A percentile compares a stretch with the other conserved stretches of the same genome.
Conservation (phyloP, 1,284 basidiomycete species). For the Ustilago shanxiensis region DNA sequence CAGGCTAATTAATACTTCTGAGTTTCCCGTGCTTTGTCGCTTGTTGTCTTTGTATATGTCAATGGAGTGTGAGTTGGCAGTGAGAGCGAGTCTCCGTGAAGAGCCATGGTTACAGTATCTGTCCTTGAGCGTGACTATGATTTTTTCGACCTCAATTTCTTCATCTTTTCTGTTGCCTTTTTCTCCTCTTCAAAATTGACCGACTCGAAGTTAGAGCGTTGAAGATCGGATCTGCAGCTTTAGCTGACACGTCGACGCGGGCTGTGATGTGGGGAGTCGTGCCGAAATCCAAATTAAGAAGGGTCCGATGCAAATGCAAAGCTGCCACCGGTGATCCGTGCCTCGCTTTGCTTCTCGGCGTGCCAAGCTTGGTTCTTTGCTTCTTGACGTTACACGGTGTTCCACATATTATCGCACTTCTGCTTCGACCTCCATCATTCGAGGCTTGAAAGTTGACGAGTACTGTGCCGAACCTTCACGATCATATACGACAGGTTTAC, state of each 20-base stretch:
- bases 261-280: background rate
- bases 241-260: slow-evolving; percentile 12
- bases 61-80: background rate
- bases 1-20: too few relatives aligned
- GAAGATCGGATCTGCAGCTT: background rate
- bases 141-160: background rate
- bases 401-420: too few relatives aligned
- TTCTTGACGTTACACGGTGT: too few relatives aligned
- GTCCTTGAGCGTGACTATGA: background rate
- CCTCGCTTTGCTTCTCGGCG: background rate
- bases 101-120: background rate
- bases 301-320: background rate
- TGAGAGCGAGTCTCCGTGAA: background rate
- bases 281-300: slow-evolving; percentile 8
- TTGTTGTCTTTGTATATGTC: background rate
- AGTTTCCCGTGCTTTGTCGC: too few relatives aligned
- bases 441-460: too few relatives aligned
- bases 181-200: background rate
- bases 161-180: background rate
- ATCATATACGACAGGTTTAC: too few relatives aligned
- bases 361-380: too few relatives aligned
- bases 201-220: background rate
- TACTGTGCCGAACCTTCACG: too few relatives aligned
- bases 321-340: slow-evolving; percentile 13
- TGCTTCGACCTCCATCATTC: too few relatives aligned